A percentile compares a stretch with the other conserved stretches of the same genome.
Conservation (phyloP, 345 rosid genomes). For the Ceriops zippeliana region DNA sequence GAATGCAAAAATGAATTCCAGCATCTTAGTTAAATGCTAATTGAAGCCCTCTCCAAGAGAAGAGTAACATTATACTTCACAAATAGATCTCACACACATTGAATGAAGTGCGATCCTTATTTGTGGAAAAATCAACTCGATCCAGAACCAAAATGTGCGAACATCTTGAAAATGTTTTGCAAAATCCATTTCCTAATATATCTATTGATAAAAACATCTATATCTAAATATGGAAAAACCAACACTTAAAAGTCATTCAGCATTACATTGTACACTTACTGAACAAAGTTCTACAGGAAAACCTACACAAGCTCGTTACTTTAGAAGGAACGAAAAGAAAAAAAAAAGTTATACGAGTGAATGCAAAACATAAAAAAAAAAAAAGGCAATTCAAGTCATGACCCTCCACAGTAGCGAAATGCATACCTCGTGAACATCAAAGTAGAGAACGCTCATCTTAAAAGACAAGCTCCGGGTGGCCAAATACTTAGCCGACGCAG, state of each 20-base stretch:
- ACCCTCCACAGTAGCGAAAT: neutral
- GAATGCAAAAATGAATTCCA: neutral
- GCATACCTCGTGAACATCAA: conserved; percentile 73
- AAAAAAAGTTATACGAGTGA: no score
- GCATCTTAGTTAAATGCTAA: neutral
- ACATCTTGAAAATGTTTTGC: no score
- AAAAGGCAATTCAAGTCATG: neutral
- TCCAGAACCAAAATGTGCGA: no score
- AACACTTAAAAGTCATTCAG: no score
- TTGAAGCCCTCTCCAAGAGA: neutral
- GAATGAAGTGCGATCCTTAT: neutral
- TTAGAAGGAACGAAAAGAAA: no score
- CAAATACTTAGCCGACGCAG: conserved; percentile 74
- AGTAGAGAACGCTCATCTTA: conserved; percentile 95
- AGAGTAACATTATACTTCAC: neutral
- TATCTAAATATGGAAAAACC: no score
- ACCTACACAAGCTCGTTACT: no score
- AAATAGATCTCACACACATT: neutral
- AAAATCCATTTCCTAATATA: no score
- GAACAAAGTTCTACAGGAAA: no score
- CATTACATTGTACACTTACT: no score
- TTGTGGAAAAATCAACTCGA: no score
- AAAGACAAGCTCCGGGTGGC: conserved; percentile 92
- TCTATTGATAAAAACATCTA: no score
- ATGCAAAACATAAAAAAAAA: neutral